Conservation (phyloP, 2,329 filamentous ascomycete species). For the Emmonsiellopsis sp. region DNA sequence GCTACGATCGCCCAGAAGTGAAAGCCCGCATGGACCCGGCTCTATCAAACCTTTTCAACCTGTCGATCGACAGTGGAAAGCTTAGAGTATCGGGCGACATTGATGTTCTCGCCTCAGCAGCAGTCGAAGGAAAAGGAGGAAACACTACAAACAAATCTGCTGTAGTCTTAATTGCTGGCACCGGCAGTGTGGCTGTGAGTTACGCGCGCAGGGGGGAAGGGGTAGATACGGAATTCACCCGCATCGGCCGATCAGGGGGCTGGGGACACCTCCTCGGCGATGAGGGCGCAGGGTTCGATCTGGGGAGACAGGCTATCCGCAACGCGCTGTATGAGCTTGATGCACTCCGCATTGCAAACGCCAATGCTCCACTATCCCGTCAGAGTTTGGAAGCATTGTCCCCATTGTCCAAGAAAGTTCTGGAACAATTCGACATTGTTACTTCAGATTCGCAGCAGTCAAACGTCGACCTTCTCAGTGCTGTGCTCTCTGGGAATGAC, state of each 20-base stretch:
- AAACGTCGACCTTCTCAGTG: conserved; percentile 6
- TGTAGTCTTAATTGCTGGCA: conserved; percentile 36
- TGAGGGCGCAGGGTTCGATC: conserved; percentile 35
- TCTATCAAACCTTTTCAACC: conserved; percentile 21
- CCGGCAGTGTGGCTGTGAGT: conserved; percentile 36
- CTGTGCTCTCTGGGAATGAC: not conserved
- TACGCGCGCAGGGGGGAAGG: conserved; percentile 18
- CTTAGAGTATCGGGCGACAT: conserved; percentile 33
- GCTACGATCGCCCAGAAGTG: conserved; percentile 29
- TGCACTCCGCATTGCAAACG: conserved; percentile 6
- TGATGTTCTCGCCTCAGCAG: conserved; percentile 27
- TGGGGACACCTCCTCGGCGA: conserved; percentile 39
- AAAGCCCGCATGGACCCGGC: conserved; percentile 17
- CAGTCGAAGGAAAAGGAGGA: conserved; percentile 7
- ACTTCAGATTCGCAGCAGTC: not conserved
- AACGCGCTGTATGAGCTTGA: conserved; percentile 25
- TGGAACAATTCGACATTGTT: conserved; percentile 5
- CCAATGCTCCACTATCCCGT: not conserved
- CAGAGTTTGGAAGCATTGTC: not conserved
- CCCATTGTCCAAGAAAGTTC: conserved; percentile 1
- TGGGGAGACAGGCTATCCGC: conserved; percentile 30
- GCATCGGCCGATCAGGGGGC: conserved; percentile 31
- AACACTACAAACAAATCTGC: conserved; percentile 12
- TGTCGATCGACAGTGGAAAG: conserved; percentile 7
- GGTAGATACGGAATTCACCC: conserved; percentile 12